Evolutionary conservation across 2,329 filamentous ascomycete genomes (phyloP), one percentile per base, ranked within the genome.

Genomic region (Colletotrichum sidae): DNA sequence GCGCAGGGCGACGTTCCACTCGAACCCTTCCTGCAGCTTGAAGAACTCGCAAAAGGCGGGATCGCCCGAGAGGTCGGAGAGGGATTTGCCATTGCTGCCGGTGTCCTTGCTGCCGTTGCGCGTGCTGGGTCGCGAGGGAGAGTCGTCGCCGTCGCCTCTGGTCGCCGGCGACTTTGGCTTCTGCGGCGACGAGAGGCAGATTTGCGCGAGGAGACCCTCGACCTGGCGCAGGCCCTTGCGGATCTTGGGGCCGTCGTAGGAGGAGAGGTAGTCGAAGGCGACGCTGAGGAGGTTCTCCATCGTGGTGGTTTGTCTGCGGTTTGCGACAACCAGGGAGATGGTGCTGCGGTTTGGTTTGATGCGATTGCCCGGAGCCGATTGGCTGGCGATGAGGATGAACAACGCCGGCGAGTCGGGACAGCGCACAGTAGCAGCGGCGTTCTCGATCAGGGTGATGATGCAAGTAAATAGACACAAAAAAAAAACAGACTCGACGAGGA

Each of bases 41-140:
- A 97, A 97, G 82, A 98, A 98, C 78, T 97, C 94, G 70, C 93
- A 85, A 76, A 97, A 98, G 17, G 94, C 95, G 17, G 92, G 93
- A 77, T 98, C 96, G 69, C 90, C 87, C 55, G 87, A 86, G 68
- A 97, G 81, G 62, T 93, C 90, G 25, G 82, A 81, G 54, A 97
- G 84, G 12, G 84, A 83, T 79, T 92, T 94, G 56, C 81, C 72
- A 70, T 60, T 69, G 50, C 70, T 17, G 72, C 70, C 42, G 25
- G 7, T 17, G 60, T 25, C 25, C 25, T 5, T 25, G 25, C 25
- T 25, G 25, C 25, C 25, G 25, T 25, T 25, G 25, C 25, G 25
- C 25, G 25, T 25, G 55, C 37, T 70, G 68, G 39, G 10, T 3
- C 34, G 52, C n/a, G 39, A 13, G 25, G 52, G 25, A 5, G 44